Percentiles rank a stretch among this genome's conserved stretches.
Evolutionary conservation across 2,329 filamentous ascomycete species (phyloP).

Genomic region (Metarhizium guizhouense): DNA sequence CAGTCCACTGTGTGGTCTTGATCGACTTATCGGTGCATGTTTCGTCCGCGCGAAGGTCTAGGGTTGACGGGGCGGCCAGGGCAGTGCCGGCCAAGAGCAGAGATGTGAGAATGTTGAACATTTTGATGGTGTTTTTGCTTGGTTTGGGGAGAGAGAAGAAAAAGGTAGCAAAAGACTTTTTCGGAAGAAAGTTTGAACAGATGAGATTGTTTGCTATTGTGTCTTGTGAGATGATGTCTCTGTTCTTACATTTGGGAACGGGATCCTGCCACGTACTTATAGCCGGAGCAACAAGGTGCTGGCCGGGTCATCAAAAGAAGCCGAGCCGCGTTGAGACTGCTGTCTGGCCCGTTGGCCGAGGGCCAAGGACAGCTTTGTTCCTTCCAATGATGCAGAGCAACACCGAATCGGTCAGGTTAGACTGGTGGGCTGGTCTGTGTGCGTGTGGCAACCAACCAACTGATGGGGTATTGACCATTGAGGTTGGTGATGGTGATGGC

Average conservation of each 20-base stretch:
- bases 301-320: not conserved
- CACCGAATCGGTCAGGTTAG: not conserved
- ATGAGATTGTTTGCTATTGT: not conserved
- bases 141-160: not conserved
- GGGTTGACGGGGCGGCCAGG: slow-evolving; percentile 13
- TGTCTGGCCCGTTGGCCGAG: not conserved
- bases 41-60: slow-evolving; percentile 1
- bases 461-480: not conserved
- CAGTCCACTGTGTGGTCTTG: slow-evolving; percentile 24
- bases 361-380: not conserved
- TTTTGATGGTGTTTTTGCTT: slow-evolving; percentile 4
- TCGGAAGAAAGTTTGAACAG: not conserved
- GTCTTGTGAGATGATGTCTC: not conserved
- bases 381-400: not conserved
- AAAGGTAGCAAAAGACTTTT: not conserved
- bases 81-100: slow-evolving; percentile 16
- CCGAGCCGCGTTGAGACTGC: not conserved
- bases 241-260: not conserved
- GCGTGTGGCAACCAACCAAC: no score
- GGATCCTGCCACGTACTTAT: slow-evolving; percentile 1
- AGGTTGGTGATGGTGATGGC: not conserved
- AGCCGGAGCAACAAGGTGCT: not conserved
- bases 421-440: not conserved
- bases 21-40: slow-evolving; percentile 14
- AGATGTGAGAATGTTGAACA: slow-evolving; percentile 10